Evolutionary conservation across 129 eudicot genomes (phyloP), one percentile per base, ranked within the genome.

Genomic region (Flaveria robusta): DNA sequence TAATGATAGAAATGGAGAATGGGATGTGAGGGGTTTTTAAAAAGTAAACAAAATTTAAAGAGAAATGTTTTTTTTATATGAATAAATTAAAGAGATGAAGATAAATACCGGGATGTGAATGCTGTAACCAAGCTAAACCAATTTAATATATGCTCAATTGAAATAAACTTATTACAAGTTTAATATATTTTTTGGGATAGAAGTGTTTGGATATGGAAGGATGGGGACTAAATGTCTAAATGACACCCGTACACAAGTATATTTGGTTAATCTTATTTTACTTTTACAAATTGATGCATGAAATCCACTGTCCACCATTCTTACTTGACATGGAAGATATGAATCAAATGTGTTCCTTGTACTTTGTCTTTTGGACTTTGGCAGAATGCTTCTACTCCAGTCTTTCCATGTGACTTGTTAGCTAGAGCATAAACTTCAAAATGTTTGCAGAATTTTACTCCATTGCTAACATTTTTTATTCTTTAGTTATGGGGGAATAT

Each of bases 401-500:
- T 78, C 71, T 56, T 77, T 70, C 63, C 82, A 70, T 77, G 81
- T 68, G 75, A 77, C 69, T 55, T 77, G 29, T 16, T 23, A 51
- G 14, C 50, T n/a, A n/a, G n/a, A n/a, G n/a, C n/a, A n/a, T n/a
- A n/a, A n/a, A n/a, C n/a, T n/a, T n/a, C n/a, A n/a, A n/a, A n/a
- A n/a, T 27, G 29, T 69, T 7, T 22, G 58, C 58, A 46, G 14
- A 20, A 41, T 43, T 20, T 69, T n/a, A n/a, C n/a, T n/a, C n/a
- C n/a, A n/a, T n/a, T n/a, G n/a, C 5, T 22, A 20, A 0, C 54
- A 41, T 42, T 67, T 66, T 19, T 42, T 41, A 37, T 18, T 20
- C 39, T 22, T 59, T 22, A 2, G n/a, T n/a, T n/a, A n/a, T n/a
- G n/a, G n/a, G n/a, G n/a, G n/a, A n/a, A n/a, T 56, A 56, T 56